phyloP scores from a whole-genome alignment of 768 basidiomycete genomes.

The Phanerochaete sordida region DNA sequence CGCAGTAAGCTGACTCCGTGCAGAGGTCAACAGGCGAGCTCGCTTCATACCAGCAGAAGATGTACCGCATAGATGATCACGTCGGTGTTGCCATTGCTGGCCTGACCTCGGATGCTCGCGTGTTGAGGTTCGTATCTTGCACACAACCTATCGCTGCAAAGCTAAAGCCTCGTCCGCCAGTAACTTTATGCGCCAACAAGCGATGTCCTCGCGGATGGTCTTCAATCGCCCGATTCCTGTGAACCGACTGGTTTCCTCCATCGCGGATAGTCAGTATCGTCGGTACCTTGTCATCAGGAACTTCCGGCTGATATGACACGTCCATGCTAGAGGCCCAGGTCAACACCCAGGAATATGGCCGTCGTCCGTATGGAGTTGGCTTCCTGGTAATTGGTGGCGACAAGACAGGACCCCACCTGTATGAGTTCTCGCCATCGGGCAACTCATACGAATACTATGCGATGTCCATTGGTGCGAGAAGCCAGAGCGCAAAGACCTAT shows the following conservation, averaged over 20 bases:
- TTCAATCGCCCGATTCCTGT: constrained; percentile 96
- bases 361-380: constrained; percentile 96
- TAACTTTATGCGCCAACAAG: constrained; percentile 99
- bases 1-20: background rate
- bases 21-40: constrained; percentile 97
- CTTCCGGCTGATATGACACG: too few relatives aligned
- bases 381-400: constrained; percentile 97
- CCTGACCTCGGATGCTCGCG: constrained; percentile 97
- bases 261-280: constrained; percentile 90
- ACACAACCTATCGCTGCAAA: background rate
- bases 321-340: constrained; percentile 84
- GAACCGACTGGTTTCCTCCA: constrained; percentile 86
- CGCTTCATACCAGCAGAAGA: constrained; percentile 99
- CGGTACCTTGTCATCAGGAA: too few relatives aligned
- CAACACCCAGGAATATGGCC: constrained; percentile 98
- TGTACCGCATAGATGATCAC: constrained; percentile 99
- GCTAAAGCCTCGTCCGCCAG: constrained; percentile 36
- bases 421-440: constrained; percentile 97
- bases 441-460: constrained; percentile 98
- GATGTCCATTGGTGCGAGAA: constrained; percentile 97
- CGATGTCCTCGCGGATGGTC: constrained; percentile 91
- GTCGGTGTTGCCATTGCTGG: constrained; percentile 99
- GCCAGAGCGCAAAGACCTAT: constrained; percentile 98
- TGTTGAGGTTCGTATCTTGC: constrained; percentile 64
- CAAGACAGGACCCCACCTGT: constrained; percentile 95